phyloP scores from a whole-genome alignment of 2,329 filamentous ascomycete species.

The Ascomycota sp. region DNA sequence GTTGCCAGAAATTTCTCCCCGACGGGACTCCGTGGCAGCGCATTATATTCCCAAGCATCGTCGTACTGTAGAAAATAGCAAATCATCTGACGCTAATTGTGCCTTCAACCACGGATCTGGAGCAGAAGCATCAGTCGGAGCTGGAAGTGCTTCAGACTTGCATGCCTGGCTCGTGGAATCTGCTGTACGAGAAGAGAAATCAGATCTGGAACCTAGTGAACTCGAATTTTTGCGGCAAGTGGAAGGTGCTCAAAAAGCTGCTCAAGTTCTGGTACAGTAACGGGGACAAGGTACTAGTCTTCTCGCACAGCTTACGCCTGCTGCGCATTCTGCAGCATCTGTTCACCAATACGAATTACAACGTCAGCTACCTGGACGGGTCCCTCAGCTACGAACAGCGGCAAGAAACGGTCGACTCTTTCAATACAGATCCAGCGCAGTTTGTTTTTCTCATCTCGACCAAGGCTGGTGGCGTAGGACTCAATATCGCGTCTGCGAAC shows the following conservation, averaged over 20 bases:
- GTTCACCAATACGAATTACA: conserved; percentile 77
- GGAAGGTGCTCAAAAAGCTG: conserved; percentile 74
- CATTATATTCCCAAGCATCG: conserved; percentile 70
- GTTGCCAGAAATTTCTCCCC: conserved; percentile 43
- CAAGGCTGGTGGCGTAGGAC: conserved; percentile 74
- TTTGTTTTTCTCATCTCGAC: conserved; percentile 96
- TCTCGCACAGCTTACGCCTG: conserved; percentile 77
- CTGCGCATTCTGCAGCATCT: conserved; percentile 68
- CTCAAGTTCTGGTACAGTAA: conserved; percentile 77
- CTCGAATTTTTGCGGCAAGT: conserved; percentile 88
- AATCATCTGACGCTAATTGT: conserved; percentile 86
- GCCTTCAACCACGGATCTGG: conserved; percentile 39
- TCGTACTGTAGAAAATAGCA: conserved; percentile 65
- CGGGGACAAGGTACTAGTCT: conserved; percentile 87
- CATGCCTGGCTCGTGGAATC: conserved; percentile 53
- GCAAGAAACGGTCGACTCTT: conserved; percentile 64
- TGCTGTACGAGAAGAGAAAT: conserved; percentile 55
- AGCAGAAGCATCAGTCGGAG: conserved; percentile 61
- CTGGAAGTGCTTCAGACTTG: conserved; percentile 53
- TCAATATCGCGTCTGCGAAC: conserved; percentile 95
- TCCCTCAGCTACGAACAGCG: conserved; percentile 67
- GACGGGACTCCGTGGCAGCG: conserved; percentile 49
- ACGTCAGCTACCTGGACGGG: conserved; percentile 78
- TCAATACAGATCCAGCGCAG: conserved; percentile 69
- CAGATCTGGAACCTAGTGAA: conserved; percentile 66